Conservation (phyloP, 768 basidiomycete species). For the Lyophyllum shimeji region DNA sequence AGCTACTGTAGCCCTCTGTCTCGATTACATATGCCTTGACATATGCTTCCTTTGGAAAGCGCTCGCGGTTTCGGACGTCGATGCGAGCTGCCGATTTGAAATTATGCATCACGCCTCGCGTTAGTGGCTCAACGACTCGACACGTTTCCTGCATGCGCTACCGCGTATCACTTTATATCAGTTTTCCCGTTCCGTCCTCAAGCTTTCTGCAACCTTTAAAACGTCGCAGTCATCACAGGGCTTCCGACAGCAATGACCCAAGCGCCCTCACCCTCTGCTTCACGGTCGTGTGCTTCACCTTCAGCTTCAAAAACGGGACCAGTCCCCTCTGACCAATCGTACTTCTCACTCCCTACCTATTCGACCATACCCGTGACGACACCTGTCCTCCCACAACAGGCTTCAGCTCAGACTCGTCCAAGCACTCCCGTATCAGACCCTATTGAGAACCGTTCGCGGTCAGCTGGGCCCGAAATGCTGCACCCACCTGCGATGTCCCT, state of each 20-base stretch:
- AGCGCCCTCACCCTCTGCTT: constrained; percentile 14
- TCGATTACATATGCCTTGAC: neutral
- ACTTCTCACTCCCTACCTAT: constrained; percentile 13
- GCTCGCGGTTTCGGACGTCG: neutral
- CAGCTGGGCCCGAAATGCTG: constrained; percentile 20
- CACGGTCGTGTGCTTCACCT: constrained; percentile 10
- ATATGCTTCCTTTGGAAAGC: neutral
- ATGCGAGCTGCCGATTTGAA: constrained; percentile 2
- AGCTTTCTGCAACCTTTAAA: neutral
- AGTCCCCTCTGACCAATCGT: constrained; percentile 12
- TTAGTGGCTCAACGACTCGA: neutral
- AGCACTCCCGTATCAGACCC: neutral
- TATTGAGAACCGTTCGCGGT: constrained; percentile 1
- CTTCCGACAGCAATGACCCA: constrained; percentile 7
- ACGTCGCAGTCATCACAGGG: neutral
- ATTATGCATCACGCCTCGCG: constrained; percentile 4
- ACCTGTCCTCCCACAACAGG: neutral
- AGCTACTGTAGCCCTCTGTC: neutral
- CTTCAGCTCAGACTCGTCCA: constrained; percentile 3
- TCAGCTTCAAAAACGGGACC: constrained; percentile 10
- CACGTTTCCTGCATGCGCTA: constrained; percentile 16
- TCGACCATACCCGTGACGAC: constrained; percentile 12
- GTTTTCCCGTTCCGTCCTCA: constrained; percentile 5
- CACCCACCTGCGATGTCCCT: constrained; percentile 27
- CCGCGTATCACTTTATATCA: constrained; percentile 9